These are phyloP conservation scores for Cucurbitaria berberidis DNA, from an alignment of 2,329 filamentous ascomycete genomes.

Conservation along the genomic window DNA sequence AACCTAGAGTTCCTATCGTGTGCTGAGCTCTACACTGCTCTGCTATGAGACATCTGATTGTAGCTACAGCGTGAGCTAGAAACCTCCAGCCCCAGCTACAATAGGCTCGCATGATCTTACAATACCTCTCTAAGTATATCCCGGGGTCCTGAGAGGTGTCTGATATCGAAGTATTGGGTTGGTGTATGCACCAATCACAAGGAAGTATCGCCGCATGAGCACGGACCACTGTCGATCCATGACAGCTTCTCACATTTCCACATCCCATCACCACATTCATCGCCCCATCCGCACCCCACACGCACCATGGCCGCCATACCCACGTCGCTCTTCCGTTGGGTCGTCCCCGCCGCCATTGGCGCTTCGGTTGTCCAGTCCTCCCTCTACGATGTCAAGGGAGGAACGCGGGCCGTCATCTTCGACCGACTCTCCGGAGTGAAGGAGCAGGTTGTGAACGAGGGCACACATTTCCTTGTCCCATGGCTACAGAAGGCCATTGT, in stretches of 20 bases:
- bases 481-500: slow-evolving; percentile 95
- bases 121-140: background rate
- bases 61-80: background rate
- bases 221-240: slow-evolving; percentile 18
- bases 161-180: background rate
- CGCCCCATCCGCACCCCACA: slow-evolving; percentile 16
- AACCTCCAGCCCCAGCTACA: background rate
- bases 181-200: slow-evolving; percentile 20
- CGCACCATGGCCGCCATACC: slow-evolving; percentile 43
- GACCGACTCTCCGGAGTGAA: slow-evolving; percentile 91
- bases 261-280: slow-evolving; percentile 24
- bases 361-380: slow-evolving; percentile 74
- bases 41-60: background rate
- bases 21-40: background rate
- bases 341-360: slow-evolving; percentile 75
- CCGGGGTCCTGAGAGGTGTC: background rate
- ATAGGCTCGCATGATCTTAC: background rate
- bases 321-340: slow-evolving; percentile 55
- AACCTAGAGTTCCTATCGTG: too few relatives aligned
- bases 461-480: slow-evolving; percentile 93
- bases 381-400: slow-evolving; percentile 96
- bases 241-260: slow-evolving; percentile 21
- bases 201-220: slow-evolving; percentile 16
- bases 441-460: slow-evolving; percentile 90
- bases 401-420: slow-evolving; percentile 95